These are phyloP conservation scores for Tuber brumale DNA, from an alignment of 495 filamentous ascomycete species.

Conservation along the genomic window DNA sequence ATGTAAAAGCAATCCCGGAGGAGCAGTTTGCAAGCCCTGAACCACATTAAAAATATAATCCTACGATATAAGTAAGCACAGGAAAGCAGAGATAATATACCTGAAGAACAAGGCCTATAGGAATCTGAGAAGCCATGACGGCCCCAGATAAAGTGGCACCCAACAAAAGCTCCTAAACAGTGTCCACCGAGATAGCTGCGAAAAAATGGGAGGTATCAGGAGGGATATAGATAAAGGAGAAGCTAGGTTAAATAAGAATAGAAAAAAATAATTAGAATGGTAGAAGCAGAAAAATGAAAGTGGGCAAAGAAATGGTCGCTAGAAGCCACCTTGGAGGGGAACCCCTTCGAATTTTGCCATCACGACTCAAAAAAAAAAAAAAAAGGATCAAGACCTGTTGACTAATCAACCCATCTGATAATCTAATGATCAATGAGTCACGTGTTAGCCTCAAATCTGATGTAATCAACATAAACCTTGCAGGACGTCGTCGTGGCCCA, in stretches of 20 bases:
- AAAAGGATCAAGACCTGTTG: background rate
- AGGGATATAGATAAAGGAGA: background rate
- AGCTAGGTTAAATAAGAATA: background rate
- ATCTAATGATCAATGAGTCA: background rate
- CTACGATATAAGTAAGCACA: conserved; percentile 1
- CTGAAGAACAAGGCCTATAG: conserved; percentile 31
- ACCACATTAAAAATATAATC: background rate
- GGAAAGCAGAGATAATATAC: conserved; percentile 11
- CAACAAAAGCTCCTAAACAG: background rate
- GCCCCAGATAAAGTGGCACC: conserved; percentile 19
- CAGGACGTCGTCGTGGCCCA: background rate
- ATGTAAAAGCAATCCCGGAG: conserved; percentile 19
- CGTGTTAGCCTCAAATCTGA: background rate
- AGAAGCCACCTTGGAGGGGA: background rate
- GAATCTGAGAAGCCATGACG: conserved; percentile 35
- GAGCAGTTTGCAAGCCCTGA: conserved; percentile 28
- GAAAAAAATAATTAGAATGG: background rate
- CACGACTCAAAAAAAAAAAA: background rate
- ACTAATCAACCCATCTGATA: background rate
- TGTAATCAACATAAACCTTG: conserved; percentile 6
- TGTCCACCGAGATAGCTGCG: background rate
- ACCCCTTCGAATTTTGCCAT: background rate
- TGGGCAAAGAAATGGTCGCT: background rate
- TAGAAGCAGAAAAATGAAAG: background rate
- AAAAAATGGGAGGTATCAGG: background rate